Base-by-base conservation (phyloP, 495 filamentous ascomycete genomes). In the Penicillium odoratum region DNA sequence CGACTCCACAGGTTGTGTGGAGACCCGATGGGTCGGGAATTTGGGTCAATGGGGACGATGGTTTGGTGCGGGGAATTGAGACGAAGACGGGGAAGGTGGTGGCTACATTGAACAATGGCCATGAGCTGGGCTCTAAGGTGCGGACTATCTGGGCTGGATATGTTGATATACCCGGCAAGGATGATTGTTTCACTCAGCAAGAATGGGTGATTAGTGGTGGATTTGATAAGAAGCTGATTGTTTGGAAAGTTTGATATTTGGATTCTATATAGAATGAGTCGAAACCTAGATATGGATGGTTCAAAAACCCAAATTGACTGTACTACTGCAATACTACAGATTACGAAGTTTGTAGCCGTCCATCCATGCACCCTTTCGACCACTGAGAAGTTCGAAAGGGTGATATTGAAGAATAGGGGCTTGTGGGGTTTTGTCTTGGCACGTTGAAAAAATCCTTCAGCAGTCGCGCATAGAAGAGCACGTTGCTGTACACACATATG, bases 401-500 rank as follows among this genome's bases (percentile, higher is more conserved):
- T 91, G 91, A 90, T 96, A 94, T 90, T 96, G 96, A 93, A 89
- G 84, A 85, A 60, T 50, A 83, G 78, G 83, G 85, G 87, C 73
- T 25, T 59, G 43, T 71, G 67, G 64, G 61, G 65, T 65, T 79
- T 77, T 70, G 70, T 98, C 86, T 97, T 80, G 94, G 94, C 94
- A 98, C 90, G 92, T 87, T 61, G 67, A 80, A 11, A 81, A 87
- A 79, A 88, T 93, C 94, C 94, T 98, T 98, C 93, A 97, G 90
- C 89, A 86, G 69, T 75, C 81, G 84, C 82, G 85, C 89, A 92
- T 88, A 75, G 74, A 75, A 76, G 64, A 80, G 83, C 81, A 83
- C 83, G 83, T 80, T 83, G 92, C 91, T 97, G 94, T 98, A 98
- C 94, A 98, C 94, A 98, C 92, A 90, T 88, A 96, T 98, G 94